Percentiles rank a stretch among this genome's conserved stretches.
phyloP scores from a whole-genome alignment of 768 basidiomycete species.

The Mycena leptocephala region DNA sequence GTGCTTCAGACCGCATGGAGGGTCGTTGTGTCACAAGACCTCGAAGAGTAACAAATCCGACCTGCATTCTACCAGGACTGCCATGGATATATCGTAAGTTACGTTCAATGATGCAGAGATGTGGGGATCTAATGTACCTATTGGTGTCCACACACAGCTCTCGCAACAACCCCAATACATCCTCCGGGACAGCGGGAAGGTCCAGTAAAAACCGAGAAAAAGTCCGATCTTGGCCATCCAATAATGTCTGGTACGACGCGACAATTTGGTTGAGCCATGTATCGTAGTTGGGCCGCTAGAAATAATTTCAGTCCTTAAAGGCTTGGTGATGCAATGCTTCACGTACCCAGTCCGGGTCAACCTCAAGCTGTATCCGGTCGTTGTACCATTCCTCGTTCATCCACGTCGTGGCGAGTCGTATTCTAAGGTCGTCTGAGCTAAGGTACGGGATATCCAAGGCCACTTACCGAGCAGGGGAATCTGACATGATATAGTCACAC shows the following conservation, averaged over 20 bases:
- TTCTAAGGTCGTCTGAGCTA: slow-evolving; percentile 58
- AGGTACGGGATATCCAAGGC: slow-evolving; percentile 20
- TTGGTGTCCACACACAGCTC: slow-evolving; percentile 88
- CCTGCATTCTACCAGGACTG: slow-evolving; percentile 75
- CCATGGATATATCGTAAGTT: slow-evolving; percentile 14
- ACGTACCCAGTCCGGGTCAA: slow-evolving; percentile 75
- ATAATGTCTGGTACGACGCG: slow-evolving; percentile 80
- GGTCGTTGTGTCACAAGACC: slow-evolving; percentile 92
- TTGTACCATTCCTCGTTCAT: slow-evolving; percentile 99
- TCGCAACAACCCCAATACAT: slow-evolving; percentile 83
- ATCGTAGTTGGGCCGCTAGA: slow-evolving; percentile 86
- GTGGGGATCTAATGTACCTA: slow-evolving; percentile 80
- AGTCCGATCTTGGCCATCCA: slow-evolving; percentile 89
- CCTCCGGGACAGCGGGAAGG: slow-evolving; percentile 86
- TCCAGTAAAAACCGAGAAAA: slow-evolving; percentile 92
- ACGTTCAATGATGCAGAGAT: neutral
- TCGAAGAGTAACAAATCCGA: slow-evolving; percentile 94
- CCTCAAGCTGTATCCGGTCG: slow-evolving; percentile 75
- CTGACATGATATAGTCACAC: slow-evolving; percentile 89
- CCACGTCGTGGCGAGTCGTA: slow-evolving; percentile 95
- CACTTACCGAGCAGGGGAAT: slow-evolving; percentile 89
- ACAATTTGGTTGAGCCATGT: slow-evolving; percentile 91
- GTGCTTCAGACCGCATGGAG: slow-evolving; percentile 84
- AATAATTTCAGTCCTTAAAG: slow-evolving; percentile 14
- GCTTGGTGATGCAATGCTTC: neutral